These are phyloP conservation scores for Solanum paucissectum DNA, from an alignment of 257 asterid species.

Conservation along the genomic window DNA sequence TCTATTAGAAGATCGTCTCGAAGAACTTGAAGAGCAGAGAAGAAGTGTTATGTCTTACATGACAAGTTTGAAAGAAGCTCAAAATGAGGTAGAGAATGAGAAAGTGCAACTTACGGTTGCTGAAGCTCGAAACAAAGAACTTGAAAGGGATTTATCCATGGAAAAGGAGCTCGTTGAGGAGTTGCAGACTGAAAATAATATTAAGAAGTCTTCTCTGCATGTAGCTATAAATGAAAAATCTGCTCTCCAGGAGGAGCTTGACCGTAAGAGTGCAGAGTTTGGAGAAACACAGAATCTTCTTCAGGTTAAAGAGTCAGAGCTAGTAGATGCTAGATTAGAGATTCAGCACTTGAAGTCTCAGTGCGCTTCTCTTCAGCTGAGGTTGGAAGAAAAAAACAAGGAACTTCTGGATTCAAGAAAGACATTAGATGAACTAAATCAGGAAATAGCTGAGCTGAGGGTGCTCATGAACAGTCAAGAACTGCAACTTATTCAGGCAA, in stretches of 20 bases:
- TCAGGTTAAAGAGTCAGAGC: slow-evolving; percentile 56
- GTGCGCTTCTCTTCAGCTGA: slow-evolving; percentile 45
- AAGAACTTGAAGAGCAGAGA: slow-evolving; percentile 60
- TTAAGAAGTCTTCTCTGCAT: slow-evolving; percentile 39
- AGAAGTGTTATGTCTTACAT: slow-evolving; percentile 39
- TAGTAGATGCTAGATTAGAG: slow-evolving; percentile 67
- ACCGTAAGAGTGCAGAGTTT: slow-evolving; percentile 33
- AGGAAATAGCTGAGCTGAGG: slow-evolving; percentile 44
- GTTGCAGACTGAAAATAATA: slow-evolving; percentile 43
- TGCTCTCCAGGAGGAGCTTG: slow-evolving; percentile 43
- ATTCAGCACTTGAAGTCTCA: slow-evolving; percentile 51
- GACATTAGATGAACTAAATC: slow-evolving; percentile 38
- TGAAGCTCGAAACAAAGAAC: slow-evolving; percentile 59
- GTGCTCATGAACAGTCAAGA: slow-evolving; percentile 35
- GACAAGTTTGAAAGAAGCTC: slow-evolving; percentile 53
- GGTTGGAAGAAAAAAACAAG: slow-evolving; percentile 46
- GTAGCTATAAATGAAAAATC: slow-evolving; percentile 32
- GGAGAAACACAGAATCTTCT: slow-evolving; percentile 44
- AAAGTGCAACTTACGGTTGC: slow-evolving; percentile 42
- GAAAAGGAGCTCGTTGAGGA: slow-evolving; percentile 50
- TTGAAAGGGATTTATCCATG: slow-evolving; percentile 45
- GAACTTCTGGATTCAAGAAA: slow-evolving; percentile 44
- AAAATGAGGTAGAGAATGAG: slow-evolving; percentile 62
- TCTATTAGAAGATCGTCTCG: slow-evolving; percentile 40
- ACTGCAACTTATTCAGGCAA: slow-evolving; percentile 42